Conservation (phyloP, 352 stramenopile genomes). For the Globisporangium parvum region DNA sequence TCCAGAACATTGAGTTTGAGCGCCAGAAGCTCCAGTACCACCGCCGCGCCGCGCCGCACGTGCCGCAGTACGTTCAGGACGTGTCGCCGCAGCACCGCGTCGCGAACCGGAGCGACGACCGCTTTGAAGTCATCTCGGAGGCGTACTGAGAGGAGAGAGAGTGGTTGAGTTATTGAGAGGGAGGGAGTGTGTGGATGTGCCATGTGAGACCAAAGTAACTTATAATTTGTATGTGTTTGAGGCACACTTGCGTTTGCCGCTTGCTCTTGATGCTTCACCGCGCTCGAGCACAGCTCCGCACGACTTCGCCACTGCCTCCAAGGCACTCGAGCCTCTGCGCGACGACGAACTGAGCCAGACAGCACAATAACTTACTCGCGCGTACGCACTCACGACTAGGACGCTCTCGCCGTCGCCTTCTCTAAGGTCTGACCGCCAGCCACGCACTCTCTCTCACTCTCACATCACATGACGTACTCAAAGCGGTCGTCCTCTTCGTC, state of each 20-base stretch:
- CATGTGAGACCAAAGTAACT: background rate
- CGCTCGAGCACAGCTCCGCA: too few relatives aligned
- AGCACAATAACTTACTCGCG: too few relatives aligned
- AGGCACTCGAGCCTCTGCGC: too few relatives aligned
- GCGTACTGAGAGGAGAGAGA: background rate
- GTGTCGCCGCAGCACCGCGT: background rate
- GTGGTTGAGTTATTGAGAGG: too few relatives aligned
- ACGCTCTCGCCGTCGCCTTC: background rate
- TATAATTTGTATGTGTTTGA: too few relatives aligned
- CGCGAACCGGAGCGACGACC: constrained; percentile 1
- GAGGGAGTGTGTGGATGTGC: background rate
- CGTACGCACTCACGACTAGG: background rate
- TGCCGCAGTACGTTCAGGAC: background rate
- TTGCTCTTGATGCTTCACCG: too few relatives aligned
- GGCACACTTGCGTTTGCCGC: too few relatives aligned
- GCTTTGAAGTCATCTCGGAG: constrained; percentile 22
- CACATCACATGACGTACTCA: constrained; percentile 7
- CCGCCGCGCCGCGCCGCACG: background rate
- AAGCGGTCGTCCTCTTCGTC: constrained; percentile 6
- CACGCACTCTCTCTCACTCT: too few relatives aligned
- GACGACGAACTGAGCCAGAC: too few relatives aligned
- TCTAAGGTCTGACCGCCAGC: background rate
- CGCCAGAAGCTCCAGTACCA: constrained; percentile 9
- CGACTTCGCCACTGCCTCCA: too few relatives aligned
- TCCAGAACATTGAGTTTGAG: constrained; percentile 11